Evolutionary conservation across 1,284 basidiomycete species (phyloP).

Genomic region (Marasmius tenuissimus): DNA sequence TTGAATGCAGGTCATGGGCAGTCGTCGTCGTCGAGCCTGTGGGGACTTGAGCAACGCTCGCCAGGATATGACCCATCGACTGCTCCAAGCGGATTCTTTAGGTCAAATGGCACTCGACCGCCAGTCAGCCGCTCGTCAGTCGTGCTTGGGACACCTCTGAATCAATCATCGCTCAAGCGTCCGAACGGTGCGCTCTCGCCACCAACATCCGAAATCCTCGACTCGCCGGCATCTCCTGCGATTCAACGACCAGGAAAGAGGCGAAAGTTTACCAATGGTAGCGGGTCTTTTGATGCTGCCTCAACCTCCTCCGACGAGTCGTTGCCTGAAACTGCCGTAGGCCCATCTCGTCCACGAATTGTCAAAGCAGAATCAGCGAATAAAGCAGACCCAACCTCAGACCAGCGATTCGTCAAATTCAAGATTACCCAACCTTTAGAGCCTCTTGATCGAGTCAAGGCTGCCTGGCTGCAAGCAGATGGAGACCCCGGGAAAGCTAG

Average conservation of each 20-base stretch:
- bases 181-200: constrained; percentile 49
- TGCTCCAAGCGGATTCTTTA: constrained; percentile 58
- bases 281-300: constrained; percentile 34
- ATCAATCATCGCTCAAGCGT: constrained; percentile 68
- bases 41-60: constrained; percentile 34
- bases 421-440: constrained; percentile 59
- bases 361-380: constrained; percentile 32
- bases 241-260: constrained; percentile 52
- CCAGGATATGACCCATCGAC: constrained; percentile 54
- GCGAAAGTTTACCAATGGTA: constrained; percentile 34
- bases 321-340: constrained; percentile 27
- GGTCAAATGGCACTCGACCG: constrained; percentile 42
- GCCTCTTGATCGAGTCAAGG: constrained; percentile 43
- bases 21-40: constrained; percentile 24
- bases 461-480: constrained; percentile 63
- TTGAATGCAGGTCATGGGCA: constrained; percentile 36
- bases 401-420: constrained; percentile 55
- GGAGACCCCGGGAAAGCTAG: constrained; percentile 61
- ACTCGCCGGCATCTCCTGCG: constrained; percentile 55
- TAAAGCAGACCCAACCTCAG: constrained; percentile 28
- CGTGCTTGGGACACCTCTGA: constrained; percentile 43
- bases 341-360: constrained; percentile 50
- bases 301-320: constrained; percentile 17
- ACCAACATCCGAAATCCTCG: constrained; percentile 40
- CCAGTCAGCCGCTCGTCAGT: constrained; percentile 44